Evolutionary conservation across 1,139 yeast species (phyloP), one percentile per base, ranked within the genome.

Genomic region (Eremothecium coryli): DNA sequence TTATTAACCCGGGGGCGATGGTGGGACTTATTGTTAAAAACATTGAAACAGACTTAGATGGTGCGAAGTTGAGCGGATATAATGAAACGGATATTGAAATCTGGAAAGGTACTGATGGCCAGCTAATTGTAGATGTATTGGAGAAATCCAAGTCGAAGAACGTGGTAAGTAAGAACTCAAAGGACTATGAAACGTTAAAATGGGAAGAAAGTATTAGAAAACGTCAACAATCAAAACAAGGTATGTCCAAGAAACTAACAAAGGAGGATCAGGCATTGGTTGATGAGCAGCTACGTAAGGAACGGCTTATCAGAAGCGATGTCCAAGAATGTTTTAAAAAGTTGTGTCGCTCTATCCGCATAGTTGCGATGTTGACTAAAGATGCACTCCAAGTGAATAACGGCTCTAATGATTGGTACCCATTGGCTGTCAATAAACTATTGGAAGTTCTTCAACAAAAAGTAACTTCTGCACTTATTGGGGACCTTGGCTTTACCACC

Each of bases 191-290:
- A 48, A 82, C 86, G 11, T 66, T 73, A 42, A 77, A 82, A 51
- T 90, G 98, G 97, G 98, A 90, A 56, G 88, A 80, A 49, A 71
- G 72, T 34, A 71, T 90, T 31, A 73, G 88, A 48, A 75, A 75
- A 44, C 90, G 84, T 52, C 66, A 85, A 38, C 78, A 80, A 1
- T 65, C 67, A 38, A 78, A 77, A 55, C 65, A 64, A 27, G 56
- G 55, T 26, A 56, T 54, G 7, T 29, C 38, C 11, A 74, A 70
- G 58, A 81, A 79, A 49, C 64, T 79, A 32, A 69, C 93, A 7
- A 81, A 75, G 46, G 96, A 86, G 49, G 95, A 90, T 40, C 81
- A 76, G 47, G 60, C 50, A 0, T 56, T 71, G 38, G 74, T 81
- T 2, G 68, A 69, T 32, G 73, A 70, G 29, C 88, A 84, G 51